Base-by-base conservation (phyloP, 257 asterid genomes). In the Echites panduratus region DNA sequence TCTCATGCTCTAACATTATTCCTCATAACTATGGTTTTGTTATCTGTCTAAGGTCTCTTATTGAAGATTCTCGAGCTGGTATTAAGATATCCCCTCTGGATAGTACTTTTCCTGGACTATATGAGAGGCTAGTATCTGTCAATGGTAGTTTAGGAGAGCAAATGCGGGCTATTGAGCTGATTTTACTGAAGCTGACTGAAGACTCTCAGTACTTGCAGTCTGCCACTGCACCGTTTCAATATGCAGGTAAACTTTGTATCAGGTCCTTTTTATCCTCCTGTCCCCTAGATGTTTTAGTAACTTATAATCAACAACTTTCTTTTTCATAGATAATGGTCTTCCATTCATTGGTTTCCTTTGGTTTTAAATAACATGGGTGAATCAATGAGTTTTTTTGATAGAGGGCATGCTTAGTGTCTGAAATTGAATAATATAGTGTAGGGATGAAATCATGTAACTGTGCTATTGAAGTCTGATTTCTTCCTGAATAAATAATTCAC, bases 21-120 rank as follows among this genome's bases (percentile, higher is more conserved):
- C 61, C 12, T 61, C 59, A 54, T 63, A 43, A 76, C 48, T 38
- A 5, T 48, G 27, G 35, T 17, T 6, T 4, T 66, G 43, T 48
- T 48, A 13, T 68, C 9, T 67, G 20, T 68, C 16, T 49, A 49
- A 90, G 91, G 82, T 74, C 80, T 38, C 44, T 76, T 45, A 71
- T 63, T 50, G 76, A 71, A 27, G 80, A 76, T 9, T 76, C 80
- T 35, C 61, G 50, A 70, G 80, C 80, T 70, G 58, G 66, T 16
- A 70, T 76, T 48, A 76, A 70, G 53, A 50, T 76, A 50, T 76
- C 76, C 45, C 80, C 80, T 14, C 68, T 56, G 27, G 80, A 69
- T 52, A 48, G 47, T 59, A 70, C 38, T 66, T 64, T 63, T 66
- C 76, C 52, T 70, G 80, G 76, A 14, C 14, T 76, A 43, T 44